Base-by-base conservation (phyloP, 1,139 yeast genomes). In the Geotrichum klebahnii region DNA sequence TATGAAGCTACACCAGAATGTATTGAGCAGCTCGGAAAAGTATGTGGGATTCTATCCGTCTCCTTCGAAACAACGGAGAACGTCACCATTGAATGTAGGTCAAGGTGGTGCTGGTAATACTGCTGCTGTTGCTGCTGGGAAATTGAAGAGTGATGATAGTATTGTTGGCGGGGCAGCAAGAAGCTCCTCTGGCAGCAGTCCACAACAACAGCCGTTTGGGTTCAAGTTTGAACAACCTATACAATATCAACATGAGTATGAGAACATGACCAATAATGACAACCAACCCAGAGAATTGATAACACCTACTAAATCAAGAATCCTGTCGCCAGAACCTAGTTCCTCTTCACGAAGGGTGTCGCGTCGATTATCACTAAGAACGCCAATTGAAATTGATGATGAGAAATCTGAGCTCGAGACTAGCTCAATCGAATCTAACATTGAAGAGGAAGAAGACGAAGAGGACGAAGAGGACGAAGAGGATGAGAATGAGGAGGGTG, bases 21-120 rank as follows among this genome's bases (percentile, higher is more conserved):
- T n/a, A 17, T 39, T 42, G 5, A 3, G 24, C 19, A 14, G 6
- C 8, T n/a, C 9, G 14, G 24, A 23, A 14, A 14, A 34, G 33
- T 14, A 14, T 39, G 24, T 3, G 33, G n/a, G 16, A n/a, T 33
- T 33, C 33, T 33, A 42, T 17, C 46, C 38, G 6, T 33, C 46
- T 10, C 39, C 38, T 9, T 23, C 38, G n/a, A 34, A 33, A 37
- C n/a, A n/a, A n/a, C 19, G 32, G 23, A 14, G 34, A n/a, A 36
- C 32, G 23, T 26, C n/a, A 23, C 26, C 35, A 17, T n/a, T 10
- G 6, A 10, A 6, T 26, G 10, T 10, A 26, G 29, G 29, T 26
- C n/a, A n/a, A n/a, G 29, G 29, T 10, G 29, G 29, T 10, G 10
- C 6, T 26, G 29, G 29, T 10, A 26, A 26, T 26, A 10, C n/a